Base-by-base conservation (phyloP, 2,329 filamentous ascomycete species). In the Annulohypoxylon truncatum region DNA sequence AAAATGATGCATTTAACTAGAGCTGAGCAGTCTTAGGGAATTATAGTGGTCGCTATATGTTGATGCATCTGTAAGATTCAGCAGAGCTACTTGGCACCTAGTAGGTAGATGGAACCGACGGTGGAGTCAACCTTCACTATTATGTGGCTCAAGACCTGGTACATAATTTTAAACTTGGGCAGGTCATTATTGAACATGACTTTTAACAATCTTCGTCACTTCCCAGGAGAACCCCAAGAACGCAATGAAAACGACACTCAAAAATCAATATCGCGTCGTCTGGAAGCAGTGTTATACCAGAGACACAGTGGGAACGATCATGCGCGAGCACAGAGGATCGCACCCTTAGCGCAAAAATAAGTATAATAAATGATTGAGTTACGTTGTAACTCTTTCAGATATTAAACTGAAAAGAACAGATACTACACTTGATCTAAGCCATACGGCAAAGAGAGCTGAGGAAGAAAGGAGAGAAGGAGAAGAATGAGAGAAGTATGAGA, bases 341-440 rank as follows among this genome's bases (percentile, higher is more conserved):
- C 73, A 60, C 71, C 76, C 77, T 7, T 81, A 63, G 61, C 74
- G 68, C 83, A 89, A 89, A 90, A 89, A 90, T 87, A 81, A 82
- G 85, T 82, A 82, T 88, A 89, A 89, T 87, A 85, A 84, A 52
- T 62, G 56, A 61, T 48, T n/a, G 48, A 59, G 52, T 15, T 63
- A 55, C 44, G 8, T 26, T 67, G 54, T 60, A 54, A 44, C 58
- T 44, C 28, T 70, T 84, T 85, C 85, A 88, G 85, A 83, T 84
- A 87, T 88, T 87, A 88, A 88, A 87, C 86, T 89, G 84, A 87
- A 86, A 88, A 89, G 87, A 89, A 89, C 84, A 87, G 84, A 87
- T 88, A 88, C 85, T 87, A 87, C 85, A 87, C 82, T 86, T 85
- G 84, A 87, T 87, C 77, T 74, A 77, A 79, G 79, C 79, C 80